phyloP scores from a whole-genome alignment of 768 basidiomycete genomes.

The Trametes elegans region DNA sequence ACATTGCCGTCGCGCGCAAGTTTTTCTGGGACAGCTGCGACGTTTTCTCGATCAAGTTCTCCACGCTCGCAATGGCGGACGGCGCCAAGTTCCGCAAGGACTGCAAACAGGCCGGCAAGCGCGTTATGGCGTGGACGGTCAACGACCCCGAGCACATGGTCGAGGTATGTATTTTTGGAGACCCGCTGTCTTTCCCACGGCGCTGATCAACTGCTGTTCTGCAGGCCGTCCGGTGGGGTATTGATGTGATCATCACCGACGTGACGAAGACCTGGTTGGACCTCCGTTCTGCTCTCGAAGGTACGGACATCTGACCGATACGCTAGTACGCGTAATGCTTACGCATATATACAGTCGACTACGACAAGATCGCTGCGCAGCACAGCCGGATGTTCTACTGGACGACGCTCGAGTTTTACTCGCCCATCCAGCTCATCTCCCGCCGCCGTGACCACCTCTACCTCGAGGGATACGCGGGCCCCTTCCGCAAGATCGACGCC shows the following conservation, averaged over 20 bases:
- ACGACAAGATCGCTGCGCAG: constrained; percentile 58
- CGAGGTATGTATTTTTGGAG: constrained; percentile 52
- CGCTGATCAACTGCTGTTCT: constrained; percentile 30
- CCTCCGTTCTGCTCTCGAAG: constrained; percentile 33
- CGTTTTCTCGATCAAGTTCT: constrained; percentile 84
- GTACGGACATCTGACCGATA: neutral
- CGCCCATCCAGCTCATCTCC: constrained; percentile 37
- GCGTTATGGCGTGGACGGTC: constrained; percentile 94
- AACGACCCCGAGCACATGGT: constrained; percentile 88
- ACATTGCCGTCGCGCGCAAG: constrained; percentile 66
- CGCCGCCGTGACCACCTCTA: constrained; percentile 15
- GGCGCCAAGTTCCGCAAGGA: constrained; percentile 79
- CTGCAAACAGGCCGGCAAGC: constrained; percentile 77
- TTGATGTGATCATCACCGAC: constrained; percentile 47
- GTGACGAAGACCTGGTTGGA: constrained; percentile 39
- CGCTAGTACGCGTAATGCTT: neutral
- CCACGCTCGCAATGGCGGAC: constrained; percentile 63
- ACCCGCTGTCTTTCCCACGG: neutral
- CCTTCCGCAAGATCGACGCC: constrained; percentile 18
- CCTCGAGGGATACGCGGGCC: constrained; percentile 20
- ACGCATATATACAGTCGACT: constrained; percentile 47
- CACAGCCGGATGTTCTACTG: constrained; percentile 72
- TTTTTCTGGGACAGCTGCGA: constrained; percentile 91
- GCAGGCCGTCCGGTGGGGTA: constrained; percentile 61
- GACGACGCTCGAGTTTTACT: constrained; percentile 63